Percentiles rank a stretch among this genome's conserved stretches.
Conservation (phyloP, 768 basidiomycete genomes). For the Russula foetens region DNA sequence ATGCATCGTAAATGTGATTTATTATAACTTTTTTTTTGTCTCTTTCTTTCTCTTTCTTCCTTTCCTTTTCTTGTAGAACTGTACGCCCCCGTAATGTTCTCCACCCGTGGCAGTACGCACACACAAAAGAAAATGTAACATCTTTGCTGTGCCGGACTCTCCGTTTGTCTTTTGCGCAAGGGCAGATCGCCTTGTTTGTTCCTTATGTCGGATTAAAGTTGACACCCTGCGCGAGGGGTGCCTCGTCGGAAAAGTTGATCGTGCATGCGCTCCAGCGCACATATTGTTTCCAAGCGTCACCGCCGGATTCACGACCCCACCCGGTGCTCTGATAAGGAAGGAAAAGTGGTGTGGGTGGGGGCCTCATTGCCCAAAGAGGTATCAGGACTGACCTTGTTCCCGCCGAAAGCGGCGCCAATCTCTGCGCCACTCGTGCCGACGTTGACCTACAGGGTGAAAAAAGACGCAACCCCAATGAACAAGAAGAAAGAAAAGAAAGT, state of each 20-base stretch:
- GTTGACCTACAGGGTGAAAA: constrained; percentile 39
- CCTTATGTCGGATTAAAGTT: constrained; percentile 51
- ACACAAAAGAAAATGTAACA: constrained; percentile 16
- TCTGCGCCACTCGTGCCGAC: constrained; percentile 63
- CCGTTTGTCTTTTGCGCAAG: neutral
- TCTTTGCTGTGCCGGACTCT: neutral
- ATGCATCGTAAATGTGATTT: constrained; percentile 20
- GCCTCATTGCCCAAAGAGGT: neutral
- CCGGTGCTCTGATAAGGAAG: constrained; percentile 57
- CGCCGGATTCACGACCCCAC: constrained; percentile 94
- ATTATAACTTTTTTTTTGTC: constrained; percentile 11
- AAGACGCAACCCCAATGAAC: too few species aligned
- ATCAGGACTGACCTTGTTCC: constrained; percentile 63
- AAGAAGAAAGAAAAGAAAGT: neutral
- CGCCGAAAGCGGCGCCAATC: constrained; percentile 86
- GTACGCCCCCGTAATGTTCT: constrained; percentile 15
- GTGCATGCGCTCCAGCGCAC: constrained; percentile 90
- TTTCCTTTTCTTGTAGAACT: constrained; percentile 14
- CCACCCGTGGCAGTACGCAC: neutral
- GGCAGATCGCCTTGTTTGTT: neutral
- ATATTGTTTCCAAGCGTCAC: constrained; percentile 98
- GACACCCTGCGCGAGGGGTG: constrained; percentile 91
- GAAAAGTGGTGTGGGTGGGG: neutral
- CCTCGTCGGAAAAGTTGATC: constrained; percentile 83
- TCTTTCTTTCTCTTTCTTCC: constrained; percentile 1